Evolutionary conservation across 768 basidiomycete species (phyloP).

Genomic region (Calocybe indica): DNA sequence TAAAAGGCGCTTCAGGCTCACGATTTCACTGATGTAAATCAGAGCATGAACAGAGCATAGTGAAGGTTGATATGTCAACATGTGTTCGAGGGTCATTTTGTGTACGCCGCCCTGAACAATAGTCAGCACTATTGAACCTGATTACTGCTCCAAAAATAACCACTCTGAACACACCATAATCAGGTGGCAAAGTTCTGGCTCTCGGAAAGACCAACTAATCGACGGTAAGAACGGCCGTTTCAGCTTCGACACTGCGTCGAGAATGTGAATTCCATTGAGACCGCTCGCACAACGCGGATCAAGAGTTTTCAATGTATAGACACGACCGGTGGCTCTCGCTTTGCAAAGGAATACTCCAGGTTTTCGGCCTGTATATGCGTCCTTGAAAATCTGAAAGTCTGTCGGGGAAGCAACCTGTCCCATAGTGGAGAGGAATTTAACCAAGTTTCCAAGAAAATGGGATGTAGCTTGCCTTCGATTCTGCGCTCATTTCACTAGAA

Average conservation of each 20-base stretch:
- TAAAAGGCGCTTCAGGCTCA: slow-evolving; percentile 15
- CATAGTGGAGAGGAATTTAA: background rate
- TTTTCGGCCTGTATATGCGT: slow-evolving; percentile 3
- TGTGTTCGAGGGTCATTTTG: slow-evolving; percentile 21
- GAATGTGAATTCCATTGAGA: too few relatives aligned
- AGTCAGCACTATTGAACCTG: background rate
- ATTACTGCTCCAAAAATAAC: slow-evolving; percentile 19
- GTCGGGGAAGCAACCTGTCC: slow-evolving; percentile 17
- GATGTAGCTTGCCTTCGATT: slow-evolving; percentile 11
- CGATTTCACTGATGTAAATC: slow-evolving; percentile 46
- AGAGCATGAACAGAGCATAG: slow-evolving; percentile 28
- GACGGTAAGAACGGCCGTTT: background rate
- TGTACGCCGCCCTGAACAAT: slow-evolving; percentile 28
- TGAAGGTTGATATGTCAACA: slow-evolving; percentile 25
- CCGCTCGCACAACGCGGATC: background rate
- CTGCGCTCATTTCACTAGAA: slow-evolving; percentile 11
- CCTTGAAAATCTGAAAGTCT: slow-evolving; percentile 28
- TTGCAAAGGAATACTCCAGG: slow-evolving; percentile 13
- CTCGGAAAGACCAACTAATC: slow-evolving; percentile 32
- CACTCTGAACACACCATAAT: slow-evolving; percentile 30
- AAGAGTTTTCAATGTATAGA: slow-evolving; percentile 24
- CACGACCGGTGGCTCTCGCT: slow-evolving; percentile 23
- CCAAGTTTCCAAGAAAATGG: background rate
- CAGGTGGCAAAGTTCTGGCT: slow-evolving; percentile 35
- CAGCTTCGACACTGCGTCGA: too few relatives aligned